Conservation (phyloP, 192 early-diverging fungal species). For the Coemansia sp. region DNA sequence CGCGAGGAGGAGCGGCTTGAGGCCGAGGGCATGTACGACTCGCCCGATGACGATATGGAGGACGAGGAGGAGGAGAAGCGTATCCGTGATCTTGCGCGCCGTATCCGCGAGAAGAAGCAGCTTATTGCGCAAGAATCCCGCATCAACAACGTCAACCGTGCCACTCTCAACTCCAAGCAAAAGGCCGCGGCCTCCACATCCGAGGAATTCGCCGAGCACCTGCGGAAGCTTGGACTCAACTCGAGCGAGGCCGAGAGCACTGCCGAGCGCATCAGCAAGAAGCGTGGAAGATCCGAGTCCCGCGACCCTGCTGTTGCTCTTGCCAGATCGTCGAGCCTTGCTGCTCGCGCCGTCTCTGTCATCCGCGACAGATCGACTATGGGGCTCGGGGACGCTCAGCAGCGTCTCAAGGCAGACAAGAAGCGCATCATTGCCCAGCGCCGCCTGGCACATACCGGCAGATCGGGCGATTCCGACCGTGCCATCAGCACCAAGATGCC, state of each 20-base stretch:
- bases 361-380: constrained; percentile 67
- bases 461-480: constrained; percentile 92
- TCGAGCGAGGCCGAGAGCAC: constrained; percentile 53
- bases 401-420: constrained; percentile 55
- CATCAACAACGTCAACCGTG: constrained; percentile 80
- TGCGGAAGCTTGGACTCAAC: constrained; percentile 74
- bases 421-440: constrained; percentile 77
- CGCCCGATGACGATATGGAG: constrained; percentile 63
- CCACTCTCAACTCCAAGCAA: constrained; percentile 58
- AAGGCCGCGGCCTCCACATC: constrained; percentile 27
- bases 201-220: constrained; percentile 70
- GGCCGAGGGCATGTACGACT: constrained; percentile 93
- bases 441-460: constrained; percentile 72
- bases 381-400: constrained; percentile 66
- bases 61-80: constrained; percentile 78
- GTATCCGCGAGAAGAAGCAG: constrained; percentile 84
- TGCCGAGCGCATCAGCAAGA: constrained; percentile 68
- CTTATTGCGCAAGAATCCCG: constrained; percentile 75
- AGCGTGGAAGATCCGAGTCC: constrained; percentile 75
- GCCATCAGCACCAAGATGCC: constrained; percentile 91
- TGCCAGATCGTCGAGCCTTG: constrained; percentile 62
- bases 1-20: constrained; percentile 93
- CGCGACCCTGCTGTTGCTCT: constrained; percentile 62
- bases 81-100: constrained; percentile 72
- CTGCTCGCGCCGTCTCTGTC: constrained; percentile 60